A percentile compares a stretch with the other conserved stretches of the same genome.
Evolutionary conservation across 768 basidiomycete genomes (phyloP).

Genomic region (Boletus huronensis): DNA sequence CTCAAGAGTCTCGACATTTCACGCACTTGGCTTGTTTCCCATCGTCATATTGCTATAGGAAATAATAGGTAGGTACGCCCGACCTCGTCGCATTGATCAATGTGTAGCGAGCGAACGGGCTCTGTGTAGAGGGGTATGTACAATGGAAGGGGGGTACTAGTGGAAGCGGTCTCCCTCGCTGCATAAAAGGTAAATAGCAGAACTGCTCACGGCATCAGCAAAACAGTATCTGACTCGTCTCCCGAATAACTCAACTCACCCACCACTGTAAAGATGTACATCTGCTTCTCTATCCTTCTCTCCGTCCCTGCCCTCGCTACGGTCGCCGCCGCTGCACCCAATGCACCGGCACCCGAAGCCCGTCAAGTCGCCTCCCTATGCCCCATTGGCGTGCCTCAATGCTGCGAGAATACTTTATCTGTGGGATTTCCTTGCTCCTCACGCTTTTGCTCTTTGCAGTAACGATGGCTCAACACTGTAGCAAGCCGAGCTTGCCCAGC

Average conservation of each 20-base stretch:
- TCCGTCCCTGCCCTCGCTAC: constrained; percentile 10
- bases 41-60: too few species aligned
- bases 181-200: constrained; percentile 1
- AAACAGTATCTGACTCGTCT: background rate
- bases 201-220: background rate
- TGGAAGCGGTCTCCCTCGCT: too few species aligned
- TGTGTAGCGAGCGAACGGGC: too few species aligned
- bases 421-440: background rate
- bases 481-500: background rate
- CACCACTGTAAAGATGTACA: constrained; percentile 2
- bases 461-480: background rate
- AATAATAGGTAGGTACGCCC: too few species aligned
- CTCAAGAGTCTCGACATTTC: too few species aligned
- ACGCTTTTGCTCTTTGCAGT: background rate
- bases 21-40: too few species aligned
- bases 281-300: constrained; percentile 1
- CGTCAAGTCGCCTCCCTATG: background rate
- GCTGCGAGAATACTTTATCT: background rate
- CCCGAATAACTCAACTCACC: background rate
- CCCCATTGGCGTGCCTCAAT: constrained; percentile 3
- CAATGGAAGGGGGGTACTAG: background rate
- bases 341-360: background rate
- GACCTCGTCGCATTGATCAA: too few species aligned
- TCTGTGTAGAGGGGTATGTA: background rate
- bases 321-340: constrained; percentile 3